Evolutionary conservation across 2,329 filamentous ascomycete species (phyloP).

Genomic region (Cladosporium oxysporum): DNA sequence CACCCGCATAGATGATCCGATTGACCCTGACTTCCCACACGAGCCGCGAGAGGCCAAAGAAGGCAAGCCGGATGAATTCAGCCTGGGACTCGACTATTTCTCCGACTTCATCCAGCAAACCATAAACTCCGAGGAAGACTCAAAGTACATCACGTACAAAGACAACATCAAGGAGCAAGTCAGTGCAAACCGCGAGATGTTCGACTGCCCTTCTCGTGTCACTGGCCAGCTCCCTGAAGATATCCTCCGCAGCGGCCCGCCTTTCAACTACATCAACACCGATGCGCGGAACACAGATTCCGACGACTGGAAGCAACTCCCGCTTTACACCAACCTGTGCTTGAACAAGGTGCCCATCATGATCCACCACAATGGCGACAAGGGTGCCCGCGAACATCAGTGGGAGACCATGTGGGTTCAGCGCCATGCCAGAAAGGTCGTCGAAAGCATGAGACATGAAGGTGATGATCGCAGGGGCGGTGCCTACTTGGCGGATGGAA

Average conservation of each 20-base stretch:
- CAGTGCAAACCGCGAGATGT: slow-evolving; percentile 16
- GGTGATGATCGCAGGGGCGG: slow-evolving; percentile 10
- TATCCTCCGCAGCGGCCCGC: slow-evolving; percentile 14
- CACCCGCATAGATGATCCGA: slow-evolving; percentile 24
- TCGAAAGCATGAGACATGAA: slow-evolving; percentile 16
- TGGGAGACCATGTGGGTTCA: slow-evolving; percentile 27
- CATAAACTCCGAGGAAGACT: slow-evolving; percentile 25
- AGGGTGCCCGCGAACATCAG: slow-evolving; percentile 20
- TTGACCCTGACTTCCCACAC: slow-evolving; percentile 26
- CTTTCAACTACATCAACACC: slow-evolving; percentile 16
- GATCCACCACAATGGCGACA: slow-evolving; percentile 32
- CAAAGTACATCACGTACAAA: slow-evolving; percentile 23
- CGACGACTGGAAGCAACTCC: slow-evolving; percentile 24
- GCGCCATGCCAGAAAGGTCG: slow-evolving; percentile 22
- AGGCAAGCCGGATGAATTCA: slow-evolving; percentile 26
- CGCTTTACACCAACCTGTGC: slow-evolving; percentile 30
- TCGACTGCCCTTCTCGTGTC: slow-evolving; percentile 24
- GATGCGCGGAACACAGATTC: slow-evolving; percentile 1
- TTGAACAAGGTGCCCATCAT: slow-evolving; percentile 31
- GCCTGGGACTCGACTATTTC: slow-evolving; percentile 27
- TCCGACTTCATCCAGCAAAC: slow-evolving; percentile 26
- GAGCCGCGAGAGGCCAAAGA: slow-evolving; percentile 20
- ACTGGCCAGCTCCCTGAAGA: slow-evolving; percentile 21
- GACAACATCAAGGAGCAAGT: slow-evolving; percentile 18
- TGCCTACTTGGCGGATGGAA: slow-evolving; percentile 9